Base-by-base conservation (phyloP, 2,329 filamentous ascomycete species). In the Knoxdaviesia capensis region DNA sequence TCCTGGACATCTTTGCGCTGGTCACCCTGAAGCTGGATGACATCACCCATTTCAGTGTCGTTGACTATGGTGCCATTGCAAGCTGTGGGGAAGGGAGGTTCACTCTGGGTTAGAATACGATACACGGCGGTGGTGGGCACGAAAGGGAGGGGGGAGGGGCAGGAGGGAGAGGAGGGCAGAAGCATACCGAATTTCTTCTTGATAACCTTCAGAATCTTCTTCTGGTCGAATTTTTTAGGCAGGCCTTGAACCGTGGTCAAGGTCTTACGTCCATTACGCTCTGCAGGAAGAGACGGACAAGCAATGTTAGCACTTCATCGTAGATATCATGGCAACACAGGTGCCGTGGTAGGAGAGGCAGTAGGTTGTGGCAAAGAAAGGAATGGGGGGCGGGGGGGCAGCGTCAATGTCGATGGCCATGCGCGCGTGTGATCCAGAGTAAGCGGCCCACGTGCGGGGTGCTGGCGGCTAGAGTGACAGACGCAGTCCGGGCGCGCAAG, bases 251-350 rank as follows among this genome's bases (percentile, higher is more conserved):
- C 87, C 56, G 90, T 98, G 56, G 90, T 98, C 81, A 98, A 75
- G 71, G 90, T 96, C 77, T 98, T 98, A 66, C 90, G 90, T 78
- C 90, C 90, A 96, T 98, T 98, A 70, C 90, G 90, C 71, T 98
- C 88, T 96, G 63, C 33, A 39, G n/a, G n/a, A n/a, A n/a, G n/a
- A n/a, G n/a, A n/a, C n/a, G n/a, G n/a, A n/a, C n/a, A n/a, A n/a
- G n/a, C n/a, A n/a, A n/a, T n/a, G n/a, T n/a, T n/a, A n/a, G n/a
- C n/a, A n/a, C n/a, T n/a, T n/a, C n/a, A n/a, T n/a, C n/a, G n/a
- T n/a, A n/a, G n/a, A 28, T 8, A 44, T 34, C 41, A 49, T 45
- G 60, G 74, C 53, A 72, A 68, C 44, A 47, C 6, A 28, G 7
- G 39, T 41, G 41, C 42, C 43, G 39, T 36, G 7, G 28, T 38